Base-by-base conservation (phyloP, 129 eudicot species). In the Tagetes erecta region DNA sequence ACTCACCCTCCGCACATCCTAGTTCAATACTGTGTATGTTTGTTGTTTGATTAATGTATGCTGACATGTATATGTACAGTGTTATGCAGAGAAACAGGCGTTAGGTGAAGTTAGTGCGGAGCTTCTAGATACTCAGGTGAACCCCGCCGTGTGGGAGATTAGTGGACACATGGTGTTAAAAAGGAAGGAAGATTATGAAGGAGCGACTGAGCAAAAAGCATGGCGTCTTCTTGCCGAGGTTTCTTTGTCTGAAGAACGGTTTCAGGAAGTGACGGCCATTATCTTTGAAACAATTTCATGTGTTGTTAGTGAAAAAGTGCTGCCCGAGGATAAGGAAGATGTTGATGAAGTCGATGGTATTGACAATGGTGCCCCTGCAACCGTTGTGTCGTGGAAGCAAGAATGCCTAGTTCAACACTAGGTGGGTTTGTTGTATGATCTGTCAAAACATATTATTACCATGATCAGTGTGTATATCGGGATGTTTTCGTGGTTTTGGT, bases 81-180 rank as follows among this genome's bases (percentile, higher is more conserved):
- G 97, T 51, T 91, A 87, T 72, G 95, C 97, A 0, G 89, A 91
- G 83, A 91, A 84, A 68, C 95, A 88, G 80, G 97, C 97, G 10
- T 77, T 75, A 46, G 97, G 97, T 46, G 85, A 81, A 62, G 95
- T 88, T 53, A 80, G 76, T 45, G 76, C 71, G n/a, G 95, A 88
- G 84, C 64, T 87, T 34, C 71, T 91, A 12, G 91, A 86, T 58
- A 91, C 97, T 5, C 97, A 88, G 70, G 97, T 91, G 81, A 91
- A 91, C 74, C 97, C 97, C 3, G 95, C 97, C 8, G 95, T 91
- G 39, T 91, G 97, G 97, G 95, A 91, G 52, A 91, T 91, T 42
- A 85, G 97, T 58, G 97, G 97, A 44, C 97, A 91, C 60, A 87
- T 91, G 78, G 97, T 91, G 36, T 86, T 91, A 14, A 91, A 91